Percentiles rank a stretch among this genome's conserved stretches.
These are phyloP conservation scores for Globisporangium camurandrum DNA, from an alignment of 352 stramenopile genomes.

Conservation along the genomic window DNA sequence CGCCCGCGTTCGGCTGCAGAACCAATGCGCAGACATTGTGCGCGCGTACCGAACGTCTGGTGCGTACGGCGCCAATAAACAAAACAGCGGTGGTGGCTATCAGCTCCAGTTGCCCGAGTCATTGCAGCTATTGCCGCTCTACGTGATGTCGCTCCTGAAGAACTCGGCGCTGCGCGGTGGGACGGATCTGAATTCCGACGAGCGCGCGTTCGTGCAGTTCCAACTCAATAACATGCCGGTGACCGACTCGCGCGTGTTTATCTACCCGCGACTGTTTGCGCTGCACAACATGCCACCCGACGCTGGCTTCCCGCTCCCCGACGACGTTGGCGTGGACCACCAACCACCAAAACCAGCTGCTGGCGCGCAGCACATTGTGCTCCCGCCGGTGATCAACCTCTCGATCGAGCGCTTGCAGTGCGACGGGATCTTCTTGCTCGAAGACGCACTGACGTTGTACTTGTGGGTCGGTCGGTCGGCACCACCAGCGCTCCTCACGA, in stretches of 20 bases:
- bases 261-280: conserved; percentile 97
- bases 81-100: conserved; percentile 48
- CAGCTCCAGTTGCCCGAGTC: conserved; percentile 85
- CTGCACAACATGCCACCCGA: conserved; percentile 89
- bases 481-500: conserved; percentile 78
- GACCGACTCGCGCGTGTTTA: conserved; percentile 87
- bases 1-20: conserved; percentile 89
- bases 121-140: conserved; percentile 94
- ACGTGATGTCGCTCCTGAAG: conserved; percentile 97
- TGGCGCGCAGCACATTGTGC: conserved; percentile 59
- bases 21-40: conserved; percentile 91
- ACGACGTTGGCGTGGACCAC: conserved; percentile 31
- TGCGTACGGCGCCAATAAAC: conserved; percentile 54
- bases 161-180: conserved; percentile 95
- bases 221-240: conserved; percentile 93
- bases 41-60: conserved; percentile 83
- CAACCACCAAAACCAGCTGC: conserved; percentile 38
- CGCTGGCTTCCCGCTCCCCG: conserved; percentile 66
- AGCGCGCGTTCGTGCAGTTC: conserved; percentile 91
- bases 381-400: conserved; percentile 92
- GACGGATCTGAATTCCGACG: conserved; percentile 94
- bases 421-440: conserved; percentile 95
- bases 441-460: conserved; percentile 94
- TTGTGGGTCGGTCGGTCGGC: conserved; percentile 94
- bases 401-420: conserved; percentile 91